Evolutionary conservation across 1,139 yeast species (phyloP).

Genomic region (Taphrina populina): DNA sequence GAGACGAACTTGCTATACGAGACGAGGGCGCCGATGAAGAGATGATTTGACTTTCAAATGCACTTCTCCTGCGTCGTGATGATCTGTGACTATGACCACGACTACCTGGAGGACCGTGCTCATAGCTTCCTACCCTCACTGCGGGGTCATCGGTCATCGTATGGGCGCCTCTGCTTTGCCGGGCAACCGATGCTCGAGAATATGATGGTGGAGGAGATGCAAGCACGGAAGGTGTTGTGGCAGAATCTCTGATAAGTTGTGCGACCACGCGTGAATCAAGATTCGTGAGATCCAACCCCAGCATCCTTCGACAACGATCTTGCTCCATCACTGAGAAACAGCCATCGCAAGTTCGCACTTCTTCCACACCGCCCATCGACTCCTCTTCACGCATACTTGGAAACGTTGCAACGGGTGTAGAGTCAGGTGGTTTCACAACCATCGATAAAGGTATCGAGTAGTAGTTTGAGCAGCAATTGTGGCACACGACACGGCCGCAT

Average conservation of each 20-base stretch:
- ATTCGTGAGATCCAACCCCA: constrained; percentile 17
- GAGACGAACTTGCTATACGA: neutral
- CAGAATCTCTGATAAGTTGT: constrained; percentile 21
- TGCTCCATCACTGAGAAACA: constrained; percentile 29
- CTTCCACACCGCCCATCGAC: constrained; percentile 2
- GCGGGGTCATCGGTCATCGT: neutral
- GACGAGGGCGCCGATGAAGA: neutral
- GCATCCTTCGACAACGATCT: constrained; percentile 30
- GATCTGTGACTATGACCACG: no score
- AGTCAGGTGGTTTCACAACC: constrained; percentile 61
- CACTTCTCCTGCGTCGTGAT: neutral
- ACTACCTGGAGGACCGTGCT: neutral
- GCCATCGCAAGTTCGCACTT: constrained; percentile 28
- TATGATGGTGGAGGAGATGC: constrained; percentile 28
- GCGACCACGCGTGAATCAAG: constrained; percentile 30
- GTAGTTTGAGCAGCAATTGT: constrained; percentile 51
- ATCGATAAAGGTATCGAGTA: constrained; percentile 48
- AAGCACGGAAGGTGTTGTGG: constrained; percentile 4
- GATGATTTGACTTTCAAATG: neutral
- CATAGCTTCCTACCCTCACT: neutral
- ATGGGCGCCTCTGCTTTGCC: neutral
- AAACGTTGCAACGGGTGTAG: constrained; percentile 46
- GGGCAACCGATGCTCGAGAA: neutral
- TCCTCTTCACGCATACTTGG: neutral
- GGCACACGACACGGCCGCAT: constrained; percentile 78